Evolutionary conservation across 371 early-diverging fungal species (phyloP), one percentile per base, ranked within the genome.

Genomic region (Globomyces sp.): DNA sequence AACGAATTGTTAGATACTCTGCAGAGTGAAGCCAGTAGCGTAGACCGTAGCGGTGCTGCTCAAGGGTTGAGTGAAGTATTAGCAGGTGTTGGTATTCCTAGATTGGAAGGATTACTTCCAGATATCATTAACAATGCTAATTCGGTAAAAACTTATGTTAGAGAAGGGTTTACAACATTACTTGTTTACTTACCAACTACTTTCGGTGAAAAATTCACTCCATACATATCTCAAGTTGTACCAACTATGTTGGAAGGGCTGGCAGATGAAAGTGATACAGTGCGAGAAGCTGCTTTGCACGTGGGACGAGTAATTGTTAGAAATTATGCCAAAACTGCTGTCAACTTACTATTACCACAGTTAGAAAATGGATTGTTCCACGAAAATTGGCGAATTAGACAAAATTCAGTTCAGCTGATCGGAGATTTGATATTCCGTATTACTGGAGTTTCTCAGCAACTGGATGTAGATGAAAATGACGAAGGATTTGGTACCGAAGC

Each of bases 11-110:
- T 94, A 9, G 80, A 83, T 44, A 91, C 87, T 2, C 92, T 98
- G 68, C 89, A 90, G 77, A 85, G 87, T 11, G 91, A 92, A 61
- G 85, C 89, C n/a, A 88, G 89, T 55, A 91, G 90, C 59, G 95
- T 96, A 9, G 98, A 98, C 71, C 88, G 98, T 49, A 90, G 91
- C 64, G 99, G 99, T 74, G 94, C 98, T 49, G 97, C 99, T 1
- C 98, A 98, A 80, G 99, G 96, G 73, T 85, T 98, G 59, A 86
- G 90, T 40, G 99, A 98, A 76, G 89, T 98, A 2, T 78, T 97
- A 11, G 86, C 93, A 2, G 98, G 95, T 52, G 81, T 96, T 40
- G 97, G 96, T 39, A 68, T 94, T 61, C 87, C 86, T 51, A 86
- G 92, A n/a, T 69, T 98, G 73, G 94, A 95, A 65, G 88, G 84